Conservation (phyloP, 805 yeast genomes). For the Blastobotrys muscicola region DNA sequence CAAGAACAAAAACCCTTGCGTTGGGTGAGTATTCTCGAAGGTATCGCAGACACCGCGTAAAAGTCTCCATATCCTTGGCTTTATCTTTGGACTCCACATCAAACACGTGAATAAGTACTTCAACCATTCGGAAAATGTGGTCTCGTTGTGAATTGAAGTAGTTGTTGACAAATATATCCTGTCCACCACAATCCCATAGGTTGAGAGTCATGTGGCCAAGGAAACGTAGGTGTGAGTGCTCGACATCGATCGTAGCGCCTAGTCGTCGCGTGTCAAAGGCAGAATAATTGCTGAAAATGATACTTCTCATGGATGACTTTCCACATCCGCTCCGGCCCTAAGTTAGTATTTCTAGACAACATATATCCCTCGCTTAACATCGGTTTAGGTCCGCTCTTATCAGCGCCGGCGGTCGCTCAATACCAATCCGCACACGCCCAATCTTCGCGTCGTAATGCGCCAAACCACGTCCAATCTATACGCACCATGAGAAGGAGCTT, state of each 20-base stretch:
- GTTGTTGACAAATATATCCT: conserved; percentile 92
- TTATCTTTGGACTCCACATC: conserved; percentile 92
- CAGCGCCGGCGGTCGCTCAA: neutral
- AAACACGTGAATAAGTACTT: conserved; percentile 89
- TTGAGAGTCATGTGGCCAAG: conserved; percentile 92
- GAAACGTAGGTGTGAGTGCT: conserved; percentile 87
- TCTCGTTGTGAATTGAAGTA: conserved; percentile 82
- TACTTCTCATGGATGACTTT: conserved; percentile 93
- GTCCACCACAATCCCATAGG: conserved; percentile 94
- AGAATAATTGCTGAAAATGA: conserved; percentile 89
- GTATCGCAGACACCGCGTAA: conserved; percentile 72
- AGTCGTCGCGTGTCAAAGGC: conserved; percentile 92
- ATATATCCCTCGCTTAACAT: neutral
- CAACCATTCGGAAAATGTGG: conserved; percentile 91
- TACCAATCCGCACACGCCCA: neutral
- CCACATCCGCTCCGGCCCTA: conserved; percentile 96
- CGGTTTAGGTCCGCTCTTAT: neutral
- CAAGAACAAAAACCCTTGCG: conserved; percentile 81
- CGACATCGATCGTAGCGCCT: conserved; percentile 98
- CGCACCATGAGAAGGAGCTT: conserved; percentile 53
- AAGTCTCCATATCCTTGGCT: conserved; percentile 86
- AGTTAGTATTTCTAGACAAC: neutral
- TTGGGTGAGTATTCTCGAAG: conserved; percentile 77
- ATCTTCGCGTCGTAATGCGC: no score
- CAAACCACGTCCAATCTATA: neutral